Evolutionary conservation across 2,329 filamentous ascomycete genomes (phyloP), one percentile per base, ranked within the genome.

Genomic region (Emydomyces testavorans): DNA sequence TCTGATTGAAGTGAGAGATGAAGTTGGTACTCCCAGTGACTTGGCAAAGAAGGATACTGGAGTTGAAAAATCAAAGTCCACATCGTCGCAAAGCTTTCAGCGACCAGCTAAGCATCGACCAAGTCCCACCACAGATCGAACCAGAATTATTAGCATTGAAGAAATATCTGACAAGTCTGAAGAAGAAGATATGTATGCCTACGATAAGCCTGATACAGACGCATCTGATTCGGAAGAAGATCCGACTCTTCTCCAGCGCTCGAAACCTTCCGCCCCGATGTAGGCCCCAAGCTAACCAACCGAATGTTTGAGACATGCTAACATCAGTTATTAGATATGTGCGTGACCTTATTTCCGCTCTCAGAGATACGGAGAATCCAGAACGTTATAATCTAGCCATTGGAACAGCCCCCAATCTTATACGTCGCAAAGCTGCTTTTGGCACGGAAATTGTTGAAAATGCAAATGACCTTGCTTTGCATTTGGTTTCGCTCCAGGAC

Each of bases 191-290:
- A 70, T 96, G 1, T 71, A 79, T 2, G 77, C 85, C 0, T 94
- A 95, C 56, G 77, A 78, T 11, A 95, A 94, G 62, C 86, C 86
- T 0, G 85, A 87, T 58, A 88, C 85, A 1, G 92, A 98, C 56
- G 76, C 80, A 0, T 86, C 93, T 60, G 92, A 98, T 60, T 90
- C 87, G 0, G 88, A 95, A 49, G 89, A 95, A 31, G 93, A 98
- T 57, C 82, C 92, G 4, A 94, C 88, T 0, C 71, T 94, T 15
- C 76, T 96, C 40, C 82, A 84, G 49, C 77, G 89, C 11, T 81
- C 92, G 64, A 95, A 92, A 57, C 78, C 83, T 18, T 83, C 78
- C 50, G 77, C 87, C 0, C 92, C 92, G 1, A 88, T 98, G 60
- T 75, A 67, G 61, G 69, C 67, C 20, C 50, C 46, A 11, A 50